Evolutionary conservation across 2,329 filamentous ascomycete species (phyloP).

Genomic region (Apiospora malaysiana): DNA sequence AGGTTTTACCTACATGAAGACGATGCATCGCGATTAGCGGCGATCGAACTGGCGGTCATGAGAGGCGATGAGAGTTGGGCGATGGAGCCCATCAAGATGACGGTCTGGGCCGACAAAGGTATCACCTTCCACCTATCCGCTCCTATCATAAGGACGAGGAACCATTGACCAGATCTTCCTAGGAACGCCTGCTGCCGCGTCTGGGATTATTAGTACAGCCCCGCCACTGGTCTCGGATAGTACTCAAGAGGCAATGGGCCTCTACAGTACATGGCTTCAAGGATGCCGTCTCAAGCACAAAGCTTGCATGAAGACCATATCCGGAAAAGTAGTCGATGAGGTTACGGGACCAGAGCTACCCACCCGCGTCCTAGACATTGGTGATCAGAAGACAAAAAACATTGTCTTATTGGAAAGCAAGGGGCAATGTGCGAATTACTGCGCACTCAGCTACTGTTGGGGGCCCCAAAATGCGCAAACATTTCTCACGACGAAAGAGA

Average conservation of each 20-base stretch:
- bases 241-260: not conserved
- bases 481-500: not conserved
- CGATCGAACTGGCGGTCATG: too few species aligned
- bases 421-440: not conserved
- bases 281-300: not conserved
- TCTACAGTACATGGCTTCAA: not conserved
- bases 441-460: slow-evolving; percentile 9
- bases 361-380: not conserved
- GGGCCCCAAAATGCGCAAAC: not conserved
- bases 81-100: too few species aligned
- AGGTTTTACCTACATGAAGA: too few species aligned
- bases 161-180: not conserved
- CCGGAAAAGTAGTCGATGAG: not conserved
- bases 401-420: not conserved
- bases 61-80: too few species aligned
- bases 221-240: not conserved
- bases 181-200: not conserved
- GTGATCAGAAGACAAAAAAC: too few species aligned
- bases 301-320: not conserved
- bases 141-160: too few species aligned
- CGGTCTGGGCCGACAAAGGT: too few species aligned
- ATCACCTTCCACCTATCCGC: too few species aligned
- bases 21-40: too few species aligned
- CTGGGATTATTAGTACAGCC: not conserved
- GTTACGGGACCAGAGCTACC: not conserved